Conservation (phyloP, 2,329 filamentous ascomycete genomes). For the Venturia pyrina region DNA sequence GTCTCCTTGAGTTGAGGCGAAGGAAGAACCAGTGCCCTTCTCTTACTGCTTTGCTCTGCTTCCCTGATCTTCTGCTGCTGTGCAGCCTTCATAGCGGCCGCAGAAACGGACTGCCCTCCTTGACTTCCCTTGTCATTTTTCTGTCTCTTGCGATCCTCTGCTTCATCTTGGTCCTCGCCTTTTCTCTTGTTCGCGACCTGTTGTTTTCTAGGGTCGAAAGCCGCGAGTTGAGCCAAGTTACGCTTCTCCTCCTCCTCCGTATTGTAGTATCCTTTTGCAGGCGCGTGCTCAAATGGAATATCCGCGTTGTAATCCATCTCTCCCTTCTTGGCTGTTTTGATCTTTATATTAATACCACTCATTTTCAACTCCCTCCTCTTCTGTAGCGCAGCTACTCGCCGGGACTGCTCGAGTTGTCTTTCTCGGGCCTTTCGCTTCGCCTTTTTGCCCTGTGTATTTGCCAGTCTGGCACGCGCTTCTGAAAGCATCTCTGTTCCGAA, state of each 20-base stretch:
- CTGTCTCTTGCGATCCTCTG: constrained; percentile 66
- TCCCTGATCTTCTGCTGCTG: constrained; percentile 92
- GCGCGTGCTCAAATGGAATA: constrained; percentile 92
- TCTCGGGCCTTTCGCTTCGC: constrained; percentile 96
- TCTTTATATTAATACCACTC: constrained; percentile 96
- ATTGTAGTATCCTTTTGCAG: constrained; percentile 84
- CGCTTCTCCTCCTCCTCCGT: constrained; percentile 68
- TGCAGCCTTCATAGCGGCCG: constrained; percentile 83
- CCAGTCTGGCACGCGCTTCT: constrained; percentile 88
- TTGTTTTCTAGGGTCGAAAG: constrained; percentile 87
- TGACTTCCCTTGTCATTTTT: constrained; percentile 74
- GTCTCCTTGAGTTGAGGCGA: constrained; percentile 84
- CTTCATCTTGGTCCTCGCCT: constrained; percentile 76
- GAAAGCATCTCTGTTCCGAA: constrained; percentile 76
- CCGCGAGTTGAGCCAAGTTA: constrained; percentile 76
- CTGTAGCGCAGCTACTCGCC: constrained; percentile 79
- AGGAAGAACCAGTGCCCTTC: constrained; percentile 71
- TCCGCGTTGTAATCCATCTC: constrained; percentile 99
- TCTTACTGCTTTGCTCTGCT: constrained; percentile 93
- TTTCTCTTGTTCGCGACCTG: constrained; percentile 89
- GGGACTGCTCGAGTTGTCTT: constrained; percentile 87
- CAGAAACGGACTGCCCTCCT: constrained; percentile 60
- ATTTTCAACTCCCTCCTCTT: constrained; percentile 96
- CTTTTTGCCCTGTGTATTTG: constrained; percentile 98
- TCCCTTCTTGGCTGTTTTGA: constrained; percentile 80